Base-by-base conservation (phyloP, 2,329 filamentous ascomycete species). In the Microcyclosporella mali region DNA sequence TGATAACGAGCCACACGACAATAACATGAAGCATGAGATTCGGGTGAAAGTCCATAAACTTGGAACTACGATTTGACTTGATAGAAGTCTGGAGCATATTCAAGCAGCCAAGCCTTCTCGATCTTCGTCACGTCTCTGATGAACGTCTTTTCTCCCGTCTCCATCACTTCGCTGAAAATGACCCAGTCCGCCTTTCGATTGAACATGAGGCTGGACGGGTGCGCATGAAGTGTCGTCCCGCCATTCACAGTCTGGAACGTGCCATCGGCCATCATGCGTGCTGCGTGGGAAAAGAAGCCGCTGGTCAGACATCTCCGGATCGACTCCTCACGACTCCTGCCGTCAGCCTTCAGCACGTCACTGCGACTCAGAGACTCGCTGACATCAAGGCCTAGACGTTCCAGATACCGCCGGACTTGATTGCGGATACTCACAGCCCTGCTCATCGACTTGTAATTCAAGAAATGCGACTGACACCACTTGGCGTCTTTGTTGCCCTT, bases 171-270 rank as follows among this genome's bases (percentile, higher is more conserved):
- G 57, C 94, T 85, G 60, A 95, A 98, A 27, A 98, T 77, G 8
- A 97, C 88, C 88, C 90, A 97, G 51, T 95, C 88, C 9, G 88
- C 88, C 70, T 94, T 95, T 43, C 89, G 81, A 65, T 95, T 94
- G 71, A 97, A 97, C 81, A 97, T 88, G 54, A 97, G 69, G 30
- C 85, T 94, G 59, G 81, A 94, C 1, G 92, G 92, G 66, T 98
- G 92, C 16, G 88, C 88, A 69, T 94, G 78, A 40, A 97, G 71
- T 3, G 81, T 77, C 38, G 83, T 84, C 30, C 80, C 81, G 21
- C 88, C 88, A 47, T 82, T 82, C n/a, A 95, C 82, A 38, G 87
- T 90, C 55, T 78, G 80, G 63, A 95, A 95, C 3, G 80, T 89
- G 11, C 92, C 92, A 69, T 97, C 90, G 0, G 86, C 77, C 64